These are phyloP conservation scores for Yamadazyma ubonensis DNA, from an alignment of 805 yeast genomes.

Conservation along the genomic window DNA sequence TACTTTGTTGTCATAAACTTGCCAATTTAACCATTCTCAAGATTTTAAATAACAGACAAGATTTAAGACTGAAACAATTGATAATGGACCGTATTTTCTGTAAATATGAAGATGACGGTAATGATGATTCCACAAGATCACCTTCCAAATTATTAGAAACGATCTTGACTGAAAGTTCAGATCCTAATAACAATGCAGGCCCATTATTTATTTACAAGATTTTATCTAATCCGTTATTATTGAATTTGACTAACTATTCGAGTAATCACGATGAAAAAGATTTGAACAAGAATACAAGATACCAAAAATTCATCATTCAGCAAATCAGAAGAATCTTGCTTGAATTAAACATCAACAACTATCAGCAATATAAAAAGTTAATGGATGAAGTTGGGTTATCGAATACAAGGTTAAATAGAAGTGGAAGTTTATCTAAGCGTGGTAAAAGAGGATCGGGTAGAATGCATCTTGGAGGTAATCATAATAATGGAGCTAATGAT, in stretches of 20 bases:
- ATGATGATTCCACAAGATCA: constrained; percentile 23
- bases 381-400: constrained; percentile 88
- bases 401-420: constrained; percentile 30
- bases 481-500: constrained; percentile 1
- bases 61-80: constrained; percentile 55
- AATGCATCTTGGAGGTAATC: background rate
- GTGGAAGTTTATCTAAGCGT: constrained; percentile 23
- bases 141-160: constrained; percentile 52
- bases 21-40: constrained; percentile 83
- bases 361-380: constrained; percentile 77
- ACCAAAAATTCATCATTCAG: constrained; percentile 55
- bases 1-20: constrained; percentile 73
- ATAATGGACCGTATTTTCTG: constrained; percentile 71
- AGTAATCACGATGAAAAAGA: constrained; percentile 36
- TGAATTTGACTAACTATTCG: constrained; percentile 24
- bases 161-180: constrained; percentile 57
- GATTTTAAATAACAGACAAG: constrained; percentile 67
- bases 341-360: constrained; percentile 52
- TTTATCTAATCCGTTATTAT: constrained; percentile 63
- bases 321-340: constrained; percentile 64
- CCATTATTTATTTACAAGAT: constrained; percentile 72
- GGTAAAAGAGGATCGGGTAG: constrained; percentile 14
- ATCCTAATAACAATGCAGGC: constrained; percentile 50
- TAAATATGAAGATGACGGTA: constrained; percentile 28
- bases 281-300: constrained; percentile 21